Evolutionary conservation across 805 yeast species (phyloP).

Genomic region (Myxozyma lipomycoides): DNA sequence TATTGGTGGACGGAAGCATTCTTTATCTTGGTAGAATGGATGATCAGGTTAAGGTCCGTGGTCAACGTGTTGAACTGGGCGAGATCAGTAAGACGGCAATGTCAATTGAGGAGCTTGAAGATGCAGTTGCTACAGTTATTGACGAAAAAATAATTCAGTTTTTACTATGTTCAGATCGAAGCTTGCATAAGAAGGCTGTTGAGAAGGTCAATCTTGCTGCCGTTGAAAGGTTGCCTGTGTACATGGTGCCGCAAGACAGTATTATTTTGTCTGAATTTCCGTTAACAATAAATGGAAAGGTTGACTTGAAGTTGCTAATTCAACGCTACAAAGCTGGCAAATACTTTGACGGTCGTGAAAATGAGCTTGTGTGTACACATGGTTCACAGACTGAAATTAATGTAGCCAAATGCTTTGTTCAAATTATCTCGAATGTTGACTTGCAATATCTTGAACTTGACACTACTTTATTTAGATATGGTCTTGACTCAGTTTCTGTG

Average conservation of each 20-base stretch:
- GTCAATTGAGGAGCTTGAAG: conserved; percentile 7
- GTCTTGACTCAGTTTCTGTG: conserved; percentile 29
- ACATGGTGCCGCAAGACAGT: conserved; percentile 29
- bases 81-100: conserved; percentile 29
- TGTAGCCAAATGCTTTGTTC: conserved; percentile 8
- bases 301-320: conserved; percentile 9
- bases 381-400: conserved; percentile 7
- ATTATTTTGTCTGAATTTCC: conserved; percentile 18
- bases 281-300: conserved; percentile 26
- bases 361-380: background rate
- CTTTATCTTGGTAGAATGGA: conserved; percentile 33
- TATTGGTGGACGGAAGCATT: conserved; percentile 29
- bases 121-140: conserved; percentile 14
- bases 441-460: background rate
- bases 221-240: conserved; percentile 18
- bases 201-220: background rate
- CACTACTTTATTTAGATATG: conserved; percentile 25
- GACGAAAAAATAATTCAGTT: conserved; percentile 4
- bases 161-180: background rate
- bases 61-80: conserved; percentile 34
- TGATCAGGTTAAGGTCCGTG: conserved; percentile 34
- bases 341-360: too few species aligned
- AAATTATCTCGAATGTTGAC: background rate
- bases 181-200: background rate
- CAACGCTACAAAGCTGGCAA: background rate